These are phyloP conservation scores for Eucalyptus curtisii DNA, from an alignment of 345 rosid species.

Conservation along the genomic window DNA sequence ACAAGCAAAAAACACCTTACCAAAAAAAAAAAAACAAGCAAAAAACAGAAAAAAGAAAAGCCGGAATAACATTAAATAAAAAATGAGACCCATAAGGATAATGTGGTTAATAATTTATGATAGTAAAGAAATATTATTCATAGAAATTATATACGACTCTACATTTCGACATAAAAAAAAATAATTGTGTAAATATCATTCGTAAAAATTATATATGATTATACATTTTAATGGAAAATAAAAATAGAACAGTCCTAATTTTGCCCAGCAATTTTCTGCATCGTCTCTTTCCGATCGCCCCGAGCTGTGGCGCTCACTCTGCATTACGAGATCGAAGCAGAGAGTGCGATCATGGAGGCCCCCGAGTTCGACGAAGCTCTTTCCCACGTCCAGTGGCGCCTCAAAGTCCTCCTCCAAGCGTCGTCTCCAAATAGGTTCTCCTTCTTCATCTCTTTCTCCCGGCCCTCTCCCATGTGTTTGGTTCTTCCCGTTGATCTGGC, in stretches of 20 bases:
- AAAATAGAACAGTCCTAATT: neutral
- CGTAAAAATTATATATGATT: neutral
- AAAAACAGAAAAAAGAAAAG: too few species aligned
- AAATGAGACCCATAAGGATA: too few species aligned
- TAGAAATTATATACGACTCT: rapidly evolving
- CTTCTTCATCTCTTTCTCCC: neutral
- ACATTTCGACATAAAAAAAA: neutral
- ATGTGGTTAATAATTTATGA: too few species aligned
- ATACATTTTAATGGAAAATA: neutral
- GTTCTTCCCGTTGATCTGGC: neutral
- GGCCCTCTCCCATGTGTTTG: neutral
- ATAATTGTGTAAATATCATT: neutral
- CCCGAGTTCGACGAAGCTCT: conserved; percentile 39
- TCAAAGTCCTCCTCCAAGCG: conserved; percentile 43
- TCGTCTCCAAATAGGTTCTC: conserved; percentile 61
- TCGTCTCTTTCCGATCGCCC: neutral
- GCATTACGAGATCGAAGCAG: neutral
- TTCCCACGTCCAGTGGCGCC: conserved; percentile 58
- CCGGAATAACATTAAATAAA: too few species aligned
- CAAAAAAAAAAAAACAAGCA: too few species aligned
- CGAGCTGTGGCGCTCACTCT: neutral
- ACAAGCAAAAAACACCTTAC: too few species aligned
- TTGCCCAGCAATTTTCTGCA: neutral
- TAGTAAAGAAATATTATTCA: too few species aligned
- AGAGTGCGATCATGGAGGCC: conserved; percentile 8